Percentiles rank a stretch among this genome's conserved stretches.
Conservation (phyloP, 1,284 basidiomycete genomes). For the Trametes pubescens region DNA sequence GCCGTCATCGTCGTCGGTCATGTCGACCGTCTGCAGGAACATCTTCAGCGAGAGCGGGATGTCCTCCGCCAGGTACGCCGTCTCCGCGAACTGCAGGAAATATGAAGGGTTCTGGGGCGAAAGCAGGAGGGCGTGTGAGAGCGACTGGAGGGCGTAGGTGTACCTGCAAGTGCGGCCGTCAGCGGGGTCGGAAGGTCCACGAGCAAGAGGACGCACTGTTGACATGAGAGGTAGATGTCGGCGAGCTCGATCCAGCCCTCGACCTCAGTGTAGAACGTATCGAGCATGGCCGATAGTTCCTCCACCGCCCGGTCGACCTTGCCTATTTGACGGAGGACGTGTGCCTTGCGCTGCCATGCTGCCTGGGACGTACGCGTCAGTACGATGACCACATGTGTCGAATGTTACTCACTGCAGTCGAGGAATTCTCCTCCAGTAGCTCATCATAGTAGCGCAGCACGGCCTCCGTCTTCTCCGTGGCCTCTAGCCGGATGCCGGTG, state of each 20-base stretch:
- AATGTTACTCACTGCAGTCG: conserved; percentile 74
- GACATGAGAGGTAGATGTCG: conserved; percentile 83
- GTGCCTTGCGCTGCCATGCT: conserved; percentile 86
- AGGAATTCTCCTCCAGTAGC: conserved; percentile 72
- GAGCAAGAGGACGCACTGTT: conserved; percentile 63
- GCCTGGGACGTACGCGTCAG: conserved; percentile 53
- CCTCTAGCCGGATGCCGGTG: conserved; percentile 89
- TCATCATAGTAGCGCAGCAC: conserved; percentile 77
- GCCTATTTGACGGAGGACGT: conserved; percentile 69
- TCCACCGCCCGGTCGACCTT: conserved; percentile 74
- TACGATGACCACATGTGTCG: not conserved
- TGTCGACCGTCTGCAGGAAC: conserved; percentile 85
- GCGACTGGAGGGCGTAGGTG: conserved; percentile 70
- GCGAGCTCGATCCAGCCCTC: conserved; percentile 96
- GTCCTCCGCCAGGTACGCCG: conserved; percentile 82
- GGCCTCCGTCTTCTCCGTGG: conserved; percentile 66
- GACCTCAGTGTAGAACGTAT: conserved; percentile 93
- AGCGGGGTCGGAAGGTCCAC: too few species aligned
- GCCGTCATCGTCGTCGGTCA: conserved; percentile 71
- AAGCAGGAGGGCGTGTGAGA: conserved; percentile 85
- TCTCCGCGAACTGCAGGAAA: conserved; percentile 86
- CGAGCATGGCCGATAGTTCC: conserved; percentile 83
- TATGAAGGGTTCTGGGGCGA: conserved; percentile 89
- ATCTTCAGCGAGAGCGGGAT: conserved; percentile 83
- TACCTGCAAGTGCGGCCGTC: conserved; percentile 53